Evolutionary conservation across 1,284 basidiomycete genomes (phyloP).

Genomic region (Naganishia sp.): DNA sequence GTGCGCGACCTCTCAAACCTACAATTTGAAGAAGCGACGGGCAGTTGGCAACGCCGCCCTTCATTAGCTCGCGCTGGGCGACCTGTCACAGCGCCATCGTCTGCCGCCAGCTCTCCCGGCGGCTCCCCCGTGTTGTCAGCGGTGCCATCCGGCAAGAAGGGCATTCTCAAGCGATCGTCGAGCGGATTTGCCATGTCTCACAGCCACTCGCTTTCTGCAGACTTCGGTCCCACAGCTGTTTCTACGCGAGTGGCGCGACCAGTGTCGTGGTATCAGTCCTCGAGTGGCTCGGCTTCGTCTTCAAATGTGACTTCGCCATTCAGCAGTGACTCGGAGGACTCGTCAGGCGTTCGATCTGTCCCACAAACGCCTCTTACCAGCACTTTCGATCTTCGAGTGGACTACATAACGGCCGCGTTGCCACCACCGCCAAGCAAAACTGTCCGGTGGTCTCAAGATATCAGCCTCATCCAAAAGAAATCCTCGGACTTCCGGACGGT

Average conservation of each 20-base stretch:
- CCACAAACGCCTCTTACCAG: conserved; percentile 18
- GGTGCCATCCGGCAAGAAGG: conserved; percentile 2
- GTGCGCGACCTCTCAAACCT: neutral
- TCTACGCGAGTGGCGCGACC: neutral
- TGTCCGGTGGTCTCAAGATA: conserved; percentile 20
- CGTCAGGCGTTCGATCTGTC: conserved; percentile 12
- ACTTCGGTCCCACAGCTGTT: neutral
- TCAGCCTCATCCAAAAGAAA: neutral
- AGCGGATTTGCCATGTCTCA: conserved; percentile 4
- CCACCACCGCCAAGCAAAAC: conserved; percentile 10
- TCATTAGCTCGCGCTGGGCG: conserved; percentile 6
- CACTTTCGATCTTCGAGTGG: conserved; percentile 5
- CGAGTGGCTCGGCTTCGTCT: conserved; percentile 13
- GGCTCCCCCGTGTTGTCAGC: conserved; percentile 1
- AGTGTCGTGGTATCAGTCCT: conserved; percentile 5
- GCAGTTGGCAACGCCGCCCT: neutral
- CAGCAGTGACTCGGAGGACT: conserved; percentile 26
- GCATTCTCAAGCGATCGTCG: conserved; percentile 20
- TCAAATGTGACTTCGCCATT: conserved; percentile 24
- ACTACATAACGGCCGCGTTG: neutral
- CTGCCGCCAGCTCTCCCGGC: conserved; percentile 11
- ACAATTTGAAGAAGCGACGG: conserved; percentile 3
- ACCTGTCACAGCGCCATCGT: conserved; percentile 13
- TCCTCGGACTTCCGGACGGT: neutral
- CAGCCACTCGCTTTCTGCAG: neutral